Evolutionary conservation across 768 basidiomycete species (phyloP).

Genomic region (Naematelia encephala): DNA sequence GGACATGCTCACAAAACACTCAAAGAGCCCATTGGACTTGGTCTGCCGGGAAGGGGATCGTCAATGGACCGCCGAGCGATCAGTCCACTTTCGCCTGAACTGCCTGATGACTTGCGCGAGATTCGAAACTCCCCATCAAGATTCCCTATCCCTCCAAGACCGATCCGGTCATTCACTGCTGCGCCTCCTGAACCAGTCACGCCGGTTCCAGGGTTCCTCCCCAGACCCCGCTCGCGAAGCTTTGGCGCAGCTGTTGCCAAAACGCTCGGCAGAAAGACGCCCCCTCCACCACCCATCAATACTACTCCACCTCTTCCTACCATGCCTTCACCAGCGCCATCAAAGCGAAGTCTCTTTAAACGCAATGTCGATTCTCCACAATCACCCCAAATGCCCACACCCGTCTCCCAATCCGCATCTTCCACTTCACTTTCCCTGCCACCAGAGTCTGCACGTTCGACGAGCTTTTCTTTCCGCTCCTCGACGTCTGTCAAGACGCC

Average conservation of each 20-base stretch:
- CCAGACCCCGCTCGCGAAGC: conserved; percentile 25
- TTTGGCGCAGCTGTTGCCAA: conserved; percentile 35
- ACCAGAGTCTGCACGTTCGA: conserved; percentile 30
- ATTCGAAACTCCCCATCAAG: conserved; percentile 5
- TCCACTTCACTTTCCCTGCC: background rate
- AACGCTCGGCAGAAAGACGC: conserved; percentile 19
- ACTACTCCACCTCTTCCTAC: conserved; percentile 16
- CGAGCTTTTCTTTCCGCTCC: conserved; percentile 30
- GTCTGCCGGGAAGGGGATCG: conserved; percentile 14
- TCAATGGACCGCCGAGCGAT: background rate
- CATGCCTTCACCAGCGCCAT: conserved; percentile 6
- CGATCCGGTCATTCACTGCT: background rate
- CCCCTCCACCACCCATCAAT: conserved; percentile 22
- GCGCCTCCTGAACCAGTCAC: background rate
- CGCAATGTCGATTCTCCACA: conserved; percentile 3
- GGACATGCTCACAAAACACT: background rate
- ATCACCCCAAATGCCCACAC: conserved; percentile 8
- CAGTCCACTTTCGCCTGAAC: conserved; percentile 5
- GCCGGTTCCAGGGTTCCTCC: background rate
- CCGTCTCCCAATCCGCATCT: background rate
- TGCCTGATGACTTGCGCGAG: background rate
- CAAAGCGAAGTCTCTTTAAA: background rate
- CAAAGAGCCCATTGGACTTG: conserved; percentile 18
- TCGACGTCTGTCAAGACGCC: conserved; percentile 25
- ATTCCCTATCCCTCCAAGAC: conserved; percentile 1